Evolutionary conservation across 2,329 filamentous ascomycete genomes (phyloP), one percentile per base, ranked within the genome.

Genomic region (Trichophyton mentagrophytes): DNA sequence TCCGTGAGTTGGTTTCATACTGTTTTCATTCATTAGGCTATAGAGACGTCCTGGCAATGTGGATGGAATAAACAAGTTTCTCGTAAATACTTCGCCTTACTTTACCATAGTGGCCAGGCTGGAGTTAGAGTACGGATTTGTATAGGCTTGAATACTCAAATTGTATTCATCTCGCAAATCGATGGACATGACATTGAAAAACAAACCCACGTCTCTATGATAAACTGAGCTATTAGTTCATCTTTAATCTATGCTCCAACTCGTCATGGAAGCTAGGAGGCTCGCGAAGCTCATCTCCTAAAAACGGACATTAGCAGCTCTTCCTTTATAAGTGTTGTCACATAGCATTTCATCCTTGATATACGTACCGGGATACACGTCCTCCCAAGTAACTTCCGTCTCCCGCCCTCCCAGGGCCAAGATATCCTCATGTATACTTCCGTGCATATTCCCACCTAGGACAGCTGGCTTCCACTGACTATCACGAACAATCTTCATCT

Each of bases 201-300:
- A 9, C 9, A 38, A 55, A n/a, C n/a, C 30, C 17, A 38, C n/a
- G n/a, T 13, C 17, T 36, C n/a, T 8, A 6, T 15, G 42, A 25
- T 44, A 42, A 58, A 42, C 11, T n/a, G 17, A 46, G 33, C 20
- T 20, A 58, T 73, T 62, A 74, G 61, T 76, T 80, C 84, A 96
- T 95, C 81, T 85, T 88, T 75, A 95, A 79, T 81, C 90, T 89
- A 75, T 84, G 83, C 84, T 96, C 92, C 85, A 96, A 90, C 83
- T 97, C 92, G 61, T 89, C 86, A 69, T 96, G 90, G 76, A 96
- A 85, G 59, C 86, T 84, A 25, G 86, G 83, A 47, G 84, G 78
- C 63, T 83, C 81, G 68, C 85, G 82, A 72, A 84, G 81, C 74
- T 92, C 89, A 67, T 88, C 86, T 63, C 79, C 81, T 81, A 60